Evolutionary conservation across 257 asterid species (phyloP).

Genomic region (Mitragyna speciosa): DNA sequence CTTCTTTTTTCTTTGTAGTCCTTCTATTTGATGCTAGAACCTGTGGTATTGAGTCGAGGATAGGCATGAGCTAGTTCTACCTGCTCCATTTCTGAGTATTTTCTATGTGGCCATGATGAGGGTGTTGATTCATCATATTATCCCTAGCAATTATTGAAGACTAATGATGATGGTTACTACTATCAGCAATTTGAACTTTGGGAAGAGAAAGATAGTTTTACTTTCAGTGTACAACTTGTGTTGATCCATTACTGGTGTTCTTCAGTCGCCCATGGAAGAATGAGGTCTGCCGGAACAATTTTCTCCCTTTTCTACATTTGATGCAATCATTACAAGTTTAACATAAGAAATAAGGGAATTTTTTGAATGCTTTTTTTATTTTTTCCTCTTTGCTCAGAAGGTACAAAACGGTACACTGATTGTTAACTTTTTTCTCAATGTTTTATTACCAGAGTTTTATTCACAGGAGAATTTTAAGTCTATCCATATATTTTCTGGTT

Average conservation of each 20-base stretch:
- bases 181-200: neutral
- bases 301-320: too few species aligned
- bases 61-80: neutral
- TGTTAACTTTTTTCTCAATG: too few species aligned
- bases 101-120: neutral
- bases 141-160: neutral
- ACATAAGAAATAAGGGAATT: too few species aligned
- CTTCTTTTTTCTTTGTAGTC: neutral
- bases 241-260: neutral
- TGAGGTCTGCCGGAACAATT: neutral
- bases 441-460: too few species aligned
- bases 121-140: neutral
- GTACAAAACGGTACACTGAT: too few species aligned
- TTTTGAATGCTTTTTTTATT: too few species aligned
- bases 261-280: neutral
- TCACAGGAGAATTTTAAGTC: too few species aligned
- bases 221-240: neutral
- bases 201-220: neutral
- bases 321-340: too few species aligned
- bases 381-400: too few species aligned
- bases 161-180: neutral
- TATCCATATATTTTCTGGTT: too few species aligned
- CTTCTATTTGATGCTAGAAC: neutral
- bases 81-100: neutral
- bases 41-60: neutral